Conservation (phyloP, 768 basidiomycete genomes). For the Phanerochaete sordida region DNA sequence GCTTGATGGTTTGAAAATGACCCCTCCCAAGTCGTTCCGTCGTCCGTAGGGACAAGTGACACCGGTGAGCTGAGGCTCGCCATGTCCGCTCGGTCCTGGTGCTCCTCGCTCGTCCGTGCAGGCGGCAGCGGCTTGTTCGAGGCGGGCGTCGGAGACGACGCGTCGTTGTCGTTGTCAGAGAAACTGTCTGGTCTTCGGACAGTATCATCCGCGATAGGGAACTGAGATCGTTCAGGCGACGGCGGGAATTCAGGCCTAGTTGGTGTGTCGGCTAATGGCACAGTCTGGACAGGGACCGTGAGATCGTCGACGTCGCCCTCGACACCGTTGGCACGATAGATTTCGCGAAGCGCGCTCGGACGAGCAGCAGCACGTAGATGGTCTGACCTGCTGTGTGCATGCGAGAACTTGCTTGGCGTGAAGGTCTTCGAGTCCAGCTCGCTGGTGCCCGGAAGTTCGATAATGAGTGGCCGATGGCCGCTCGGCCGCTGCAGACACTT, state of each 20-base stretch:
- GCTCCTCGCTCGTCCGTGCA: constrained; percentile 22
- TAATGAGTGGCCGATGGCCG: constrained; percentile 60
- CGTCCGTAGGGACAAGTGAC: constrained; percentile 43
- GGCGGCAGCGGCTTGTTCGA: constrained; percentile 35
- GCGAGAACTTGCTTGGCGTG: constrained; percentile 47
- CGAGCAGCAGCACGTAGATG: not conserved
- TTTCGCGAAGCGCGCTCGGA: constrained; percentile 33
- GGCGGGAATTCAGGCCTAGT: not conserved
- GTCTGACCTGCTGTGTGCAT: constrained; percentile 14
- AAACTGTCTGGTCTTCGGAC: not conserved
- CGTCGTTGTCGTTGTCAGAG: constrained; percentile 1
- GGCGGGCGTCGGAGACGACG: not conserved
- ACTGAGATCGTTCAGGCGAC: not conserved
- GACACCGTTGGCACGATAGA: constrained; percentile 31
- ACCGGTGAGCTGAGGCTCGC: not conserved
- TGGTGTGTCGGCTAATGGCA: constrained; percentile 23
- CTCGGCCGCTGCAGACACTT: constrained; percentile 67
- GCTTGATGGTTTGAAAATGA: constrained; percentile 30
- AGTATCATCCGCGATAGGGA: not conserved
- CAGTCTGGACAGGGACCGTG: constrained; percentile 50
- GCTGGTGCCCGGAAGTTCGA: constrained; percentile 53
- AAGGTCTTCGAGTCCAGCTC: constrained; percentile 42
- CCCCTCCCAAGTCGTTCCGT: constrained; percentile 60
- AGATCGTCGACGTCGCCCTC: constrained; percentile 57
- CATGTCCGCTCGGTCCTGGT: constrained; percentile 29